These are phyloP conservation scores for Trichoderma harzianum DNA, from an alignment of 2,329 filamentous ascomycete genomes.

Conservation along the genomic window DNA sequence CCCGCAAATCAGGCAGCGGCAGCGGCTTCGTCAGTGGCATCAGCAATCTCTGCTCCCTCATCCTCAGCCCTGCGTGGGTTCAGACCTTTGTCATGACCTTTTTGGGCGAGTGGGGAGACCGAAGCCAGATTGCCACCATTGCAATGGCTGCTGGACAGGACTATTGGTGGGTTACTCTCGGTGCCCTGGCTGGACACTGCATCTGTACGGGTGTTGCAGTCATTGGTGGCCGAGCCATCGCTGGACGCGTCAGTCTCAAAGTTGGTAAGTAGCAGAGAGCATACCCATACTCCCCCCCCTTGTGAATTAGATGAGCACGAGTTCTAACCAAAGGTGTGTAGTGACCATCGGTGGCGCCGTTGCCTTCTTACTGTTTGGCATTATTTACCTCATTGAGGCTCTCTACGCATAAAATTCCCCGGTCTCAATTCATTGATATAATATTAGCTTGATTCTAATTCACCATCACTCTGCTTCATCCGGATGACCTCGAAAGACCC, in stretches of 20 bases:
- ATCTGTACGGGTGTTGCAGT: conserved; percentile 91
- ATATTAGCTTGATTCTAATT: conserved; percentile 10
- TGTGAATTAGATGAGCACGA: neutral
- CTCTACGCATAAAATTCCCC: conserved; percentile 48
- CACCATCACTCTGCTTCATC: neutral
- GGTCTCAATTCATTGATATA: neutral
- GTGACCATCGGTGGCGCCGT: conserved; percentile 89
- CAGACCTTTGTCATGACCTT: conserved; percentile 99
- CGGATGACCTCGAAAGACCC: neutral
- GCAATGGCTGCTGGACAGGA: conserved; percentile 98
- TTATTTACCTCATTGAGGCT: conserved; percentile 87
- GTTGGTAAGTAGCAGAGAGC: conserved; percentile 66
- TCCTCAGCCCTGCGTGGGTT: conserved; percentile 95
- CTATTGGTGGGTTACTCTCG: conserved; percentile 97
- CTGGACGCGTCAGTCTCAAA: conserved; percentile 89
- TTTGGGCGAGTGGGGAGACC: conserved; percentile 95
- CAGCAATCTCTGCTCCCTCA: conserved; percentile 79
- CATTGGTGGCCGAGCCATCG: conserved; percentile 86
- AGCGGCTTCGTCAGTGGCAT: conserved; percentile 58
- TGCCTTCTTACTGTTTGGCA: conserved; percentile 85
- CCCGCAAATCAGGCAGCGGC: conserved; percentile 39
- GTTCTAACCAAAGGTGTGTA: conserved; percentile 38
- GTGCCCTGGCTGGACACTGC: conserved; percentile 80
- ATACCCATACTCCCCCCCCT: neutral
- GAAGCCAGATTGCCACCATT: conserved; percentile 96